Base-by-base conservation (phyloP, 2,329 filamentous ascomycete genomes). In the Fusarium dlaminii region DNA sequence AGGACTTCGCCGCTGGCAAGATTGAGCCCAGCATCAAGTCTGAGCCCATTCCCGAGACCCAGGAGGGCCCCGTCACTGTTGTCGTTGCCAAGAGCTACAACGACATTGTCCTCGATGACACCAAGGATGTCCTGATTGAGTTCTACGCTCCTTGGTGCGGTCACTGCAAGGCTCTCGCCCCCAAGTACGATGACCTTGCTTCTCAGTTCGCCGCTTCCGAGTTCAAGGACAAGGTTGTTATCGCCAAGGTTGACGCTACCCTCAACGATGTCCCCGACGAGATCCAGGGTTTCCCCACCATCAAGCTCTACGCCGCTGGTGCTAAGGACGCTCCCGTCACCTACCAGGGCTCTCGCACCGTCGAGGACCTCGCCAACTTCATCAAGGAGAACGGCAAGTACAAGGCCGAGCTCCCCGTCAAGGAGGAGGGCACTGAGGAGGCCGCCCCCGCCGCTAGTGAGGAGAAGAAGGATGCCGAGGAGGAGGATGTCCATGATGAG, bases 91-190 rank as follows among this genome's bases (percentile, higher is more conserved):
- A 97, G 87, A 96, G 90, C 87, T 99, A 98, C 90, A 89, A 98
- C 74, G 90, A 97, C 13, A 86, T 98, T 77, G 95, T 99, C 80
- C 89, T 98, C 63, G 93, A 99, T 82, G 93, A 97, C 84, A 89
- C 92, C 82, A 98, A 98, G 92, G 96, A 99, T 84, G 96, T 99
- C 68, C 90, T 99, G 77, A 86, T 99, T 75, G 96, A 99, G 88
- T 98, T 98, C 88, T 99, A 99, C 87, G 96, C 96, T 68, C 96
- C 96, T 75, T 99, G 96, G 96, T 99, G 96, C 84, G 96, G 96
- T 79, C 96, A 99, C 91, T 99, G 96, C 94, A 98, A 98, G 91
- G 95, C 91, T 84, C 92, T 99, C 72, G 96, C 96, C 65, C 96
- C 96, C 80, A 92, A 98, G 84, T 99, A 98, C 85, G 96, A 99